These are phyloP conservation scores for Starmera dryadoides DNA, from an alignment of 805 yeast genomes.

Conservation along the genomic window DNA sequence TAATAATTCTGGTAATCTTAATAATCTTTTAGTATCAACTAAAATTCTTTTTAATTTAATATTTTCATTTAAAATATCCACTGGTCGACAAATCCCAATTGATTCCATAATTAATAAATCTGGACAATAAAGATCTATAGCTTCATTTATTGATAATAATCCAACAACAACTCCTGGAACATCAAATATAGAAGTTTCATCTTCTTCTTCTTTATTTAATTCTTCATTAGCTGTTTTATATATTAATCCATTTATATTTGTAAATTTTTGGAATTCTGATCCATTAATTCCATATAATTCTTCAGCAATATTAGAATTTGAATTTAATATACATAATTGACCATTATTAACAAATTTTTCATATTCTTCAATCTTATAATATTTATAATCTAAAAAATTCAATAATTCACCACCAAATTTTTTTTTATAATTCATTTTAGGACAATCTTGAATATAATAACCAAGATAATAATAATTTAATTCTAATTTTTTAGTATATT, in stretches of 20 bases:
- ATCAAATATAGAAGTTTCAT: conserved; percentile 4
- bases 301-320: conserved; percentile 25
- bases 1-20: no score
- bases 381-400: conserved; percentile 44
- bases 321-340: conserved; percentile 13
- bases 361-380: conserved; percentile 21
- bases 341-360: conserved; percentile 17
- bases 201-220: conserved; percentile 10
- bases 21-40: no score
- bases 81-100: no score
- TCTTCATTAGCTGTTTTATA: conserved; percentile 5
- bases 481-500: conserved; percentile 39
- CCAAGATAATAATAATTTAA: conserved; percentile 65
- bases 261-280: conserved; percentile 2
- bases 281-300: conserved; percentile 30
- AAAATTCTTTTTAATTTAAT: no score
- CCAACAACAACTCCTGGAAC: conserved; percentile 46
- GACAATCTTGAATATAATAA: conserved; percentile 70
- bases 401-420: conserved; percentile 71
- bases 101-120: no score
- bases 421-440: conserved; percentile 75
- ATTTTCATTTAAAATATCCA: no score
- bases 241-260: neutral
- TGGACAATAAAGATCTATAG: neutral
- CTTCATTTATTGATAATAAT: conserved; percentile 29